These are phyloP conservation scores for Fraxinus cuspidata DNA, from an alignment of 257 asterid genomes.

Conservation along the genomic window DNA sequence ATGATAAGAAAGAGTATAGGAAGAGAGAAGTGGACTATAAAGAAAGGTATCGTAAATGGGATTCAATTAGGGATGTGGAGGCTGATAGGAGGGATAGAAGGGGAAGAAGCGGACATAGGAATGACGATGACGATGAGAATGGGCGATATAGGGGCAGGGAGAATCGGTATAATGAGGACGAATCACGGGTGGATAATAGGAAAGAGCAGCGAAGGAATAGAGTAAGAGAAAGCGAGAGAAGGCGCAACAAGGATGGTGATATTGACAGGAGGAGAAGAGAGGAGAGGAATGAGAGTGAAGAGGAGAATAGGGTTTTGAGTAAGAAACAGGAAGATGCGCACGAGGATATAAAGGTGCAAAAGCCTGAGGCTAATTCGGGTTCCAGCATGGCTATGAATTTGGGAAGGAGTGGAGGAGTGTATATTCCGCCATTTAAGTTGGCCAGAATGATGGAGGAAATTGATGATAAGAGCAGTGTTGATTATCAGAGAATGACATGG, in stretches of 20 bases:
- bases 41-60: conserved; percentile 26
- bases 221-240: conserved; percentile 35
- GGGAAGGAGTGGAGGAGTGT: conserved; percentile 85
- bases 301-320: conserved; percentile 25
- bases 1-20: conserved; percentile 16
- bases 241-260: conserved; percentile 24
- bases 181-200: conserved; percentile 26
- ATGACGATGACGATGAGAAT: conserved; percentile 35
- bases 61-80: conserved; percentile 17
- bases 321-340: conserved; percentile 28
- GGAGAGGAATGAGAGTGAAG: conserved; percentile 26
- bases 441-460: conserved; percentile 84
- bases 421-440: conserved; percentile 80
- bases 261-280: conserved; percentile 31
- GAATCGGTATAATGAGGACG: conserved; percentile 16
- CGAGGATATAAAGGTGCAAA: conserved; percentile 33
- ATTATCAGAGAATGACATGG: conserved; percentile 93
- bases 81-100: conserved; percentile 35
- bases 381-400: conserved; percentile 37
- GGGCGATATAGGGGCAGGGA: conserved; percentile 29
- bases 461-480: conserved; percentile 73
- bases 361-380: conserved; percentile 29
- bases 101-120: conserved; percentile 26
- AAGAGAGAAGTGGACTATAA: conserved; percentile 10
- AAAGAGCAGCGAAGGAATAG: conserved; percentile 38